These are phyloP conservation scores for Phytophthora gonapodyides DNA, from an alignment of 352 stramenopile genomes.

Conservation along the genomic window DNA sequence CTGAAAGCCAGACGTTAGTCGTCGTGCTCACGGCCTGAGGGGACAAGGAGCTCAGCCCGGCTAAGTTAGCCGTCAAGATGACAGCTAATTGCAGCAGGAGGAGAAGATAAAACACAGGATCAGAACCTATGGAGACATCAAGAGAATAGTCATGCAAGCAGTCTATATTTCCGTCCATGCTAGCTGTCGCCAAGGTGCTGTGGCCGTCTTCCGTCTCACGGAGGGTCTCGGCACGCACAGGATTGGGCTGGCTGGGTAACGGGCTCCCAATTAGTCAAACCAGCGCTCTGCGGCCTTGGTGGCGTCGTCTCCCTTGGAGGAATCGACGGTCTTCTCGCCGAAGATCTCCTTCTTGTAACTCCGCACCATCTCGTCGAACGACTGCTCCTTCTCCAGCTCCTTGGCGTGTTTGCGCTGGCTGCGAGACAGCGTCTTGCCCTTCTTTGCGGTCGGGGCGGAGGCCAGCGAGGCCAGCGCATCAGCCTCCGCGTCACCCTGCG, in stretches of 20 bases:
- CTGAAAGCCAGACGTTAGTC: neutral
- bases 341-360: conserved; percentile 90
- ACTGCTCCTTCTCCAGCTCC: conserved; percentile 61
- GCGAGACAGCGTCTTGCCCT: conserved; percentile 56
- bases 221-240: neutral
- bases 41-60: conserved; percentile 6
- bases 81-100: conserved; percentile 19
- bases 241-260: conserved; percentile 6
- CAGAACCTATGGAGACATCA: conserved; percentile 16
- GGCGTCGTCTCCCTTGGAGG: conserved; percentile 21
- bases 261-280: conserved; percentile 57
- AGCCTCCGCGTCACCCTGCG: conserved; percentile 24
- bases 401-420: conserved; percentile 72
- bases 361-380: conserved; percentile 77
- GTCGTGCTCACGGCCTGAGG: conserved; percentile 16
- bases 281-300: conserved; percentile 51
- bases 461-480: conserved; percentile 31
- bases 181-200: neutral
- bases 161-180: conserved; percentile 27
- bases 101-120: conserved; percentile 9
- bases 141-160: conserved; percentile 14
- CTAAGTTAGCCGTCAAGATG: conserved; percentile 6
- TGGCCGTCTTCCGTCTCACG: neutral
- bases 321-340: conserved; percentile 41
- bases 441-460: conserved; percentile 27